Percentiles rank a stretch among this genome's conserved stretches.
phyloP scores from a whole-genome alignment of 352 stramenopile genomes.

The Globisporangium nagaii region DNA sequence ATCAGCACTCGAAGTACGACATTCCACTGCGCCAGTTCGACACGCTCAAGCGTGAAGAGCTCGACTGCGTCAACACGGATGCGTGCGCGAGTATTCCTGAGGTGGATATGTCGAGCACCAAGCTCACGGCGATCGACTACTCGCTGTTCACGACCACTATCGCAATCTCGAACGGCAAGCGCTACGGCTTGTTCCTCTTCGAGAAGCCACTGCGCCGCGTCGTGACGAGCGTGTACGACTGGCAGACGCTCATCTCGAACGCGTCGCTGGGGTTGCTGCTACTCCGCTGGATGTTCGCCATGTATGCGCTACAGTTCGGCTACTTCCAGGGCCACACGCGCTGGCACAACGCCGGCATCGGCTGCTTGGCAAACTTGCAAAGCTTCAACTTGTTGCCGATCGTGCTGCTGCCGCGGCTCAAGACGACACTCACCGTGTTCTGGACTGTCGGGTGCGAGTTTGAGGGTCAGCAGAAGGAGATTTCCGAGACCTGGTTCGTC shows the following conservation, averaged over 20 bases:
- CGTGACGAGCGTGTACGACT: conserved; percentile 28
- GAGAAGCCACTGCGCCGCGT: conserved; percentile 1
- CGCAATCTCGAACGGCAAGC: conserved; percentile 19
- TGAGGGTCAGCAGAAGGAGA: conserved; percentile 33
- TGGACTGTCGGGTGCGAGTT: conserved; percentile 33
- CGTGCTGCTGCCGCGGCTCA: conserved; percentile 33
- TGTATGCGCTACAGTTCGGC: conserved; percentile 30
- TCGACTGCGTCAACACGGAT: conserved; percentile 17
- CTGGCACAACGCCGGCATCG: conserved; percentile 29
- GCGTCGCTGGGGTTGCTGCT: conserved; percentile 23
- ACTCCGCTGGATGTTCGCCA: conserved; percentile 33
- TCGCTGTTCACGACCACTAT: conserved; percentile 17
- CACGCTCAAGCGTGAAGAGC: conserved; percentile 17
- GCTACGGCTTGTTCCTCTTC: conserved; percentile 35
- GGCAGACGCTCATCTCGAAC: conserved; percentile 34
- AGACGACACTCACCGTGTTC: conserved; percentile 33
- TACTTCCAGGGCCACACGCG: conserved; percentile 14
- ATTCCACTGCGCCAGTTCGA: conserved; percentile 28
- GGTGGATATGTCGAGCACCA: conserved; percentile 13
- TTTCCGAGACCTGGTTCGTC: conserved; percentile 42
- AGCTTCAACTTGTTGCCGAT: conserved; percentile 42
- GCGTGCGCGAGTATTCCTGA: conserved; percentile 7
- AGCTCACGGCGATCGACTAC: conserved; percentile 15
- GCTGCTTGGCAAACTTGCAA: conserved; percentile 25
- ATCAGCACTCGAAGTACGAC: conserved; percentile 16